Evolutionary conservation across 139 green algal species (phyloP), one percentile per base, ranked within the genome.

Genomic region (Asterochloris erici): DNA sequence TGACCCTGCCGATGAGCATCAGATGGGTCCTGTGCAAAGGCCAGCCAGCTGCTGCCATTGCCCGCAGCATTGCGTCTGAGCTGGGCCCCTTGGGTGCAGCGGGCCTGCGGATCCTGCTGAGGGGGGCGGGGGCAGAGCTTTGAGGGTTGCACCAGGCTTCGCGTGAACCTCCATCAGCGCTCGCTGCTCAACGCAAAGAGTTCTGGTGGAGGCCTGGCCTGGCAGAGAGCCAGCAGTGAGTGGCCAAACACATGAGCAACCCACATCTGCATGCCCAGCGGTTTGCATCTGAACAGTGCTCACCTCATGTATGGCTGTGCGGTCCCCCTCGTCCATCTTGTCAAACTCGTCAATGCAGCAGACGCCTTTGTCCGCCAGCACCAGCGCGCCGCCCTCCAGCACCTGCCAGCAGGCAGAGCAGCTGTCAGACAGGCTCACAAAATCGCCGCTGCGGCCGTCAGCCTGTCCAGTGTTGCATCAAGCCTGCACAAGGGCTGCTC

Each of bases 271-370:
- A 66, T 14, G 21, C 74, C 63, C 14, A 10, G 73, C 26, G 54
- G 1, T n/a, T 61, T 23, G 29, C 14, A 17, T 14, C 24, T 17
- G 70, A 54, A 27, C 70, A 14, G 70, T 76, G 70, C 24, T 87
- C 73, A 98, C 95, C 93, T 99, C 97, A 85, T 99, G 97, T 73
- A 99, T 99, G 76, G 97, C 95, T 12, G 97, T 99, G 17, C 97
- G 89, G 90, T 99, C 97, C 15, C 83, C 84, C 82, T 99, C 97
- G 81, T 99, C 97, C 97, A 99, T 99, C 90, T 99, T 99, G 89
- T 99, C 97, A 89, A 99, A 99, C 91, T 99, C 97, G 78, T 99
- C 97, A 77, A 99, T 99, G 89, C 95, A 98, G 90, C 97, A 99
- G 81, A 99, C 96, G 79, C 97, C 97, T 82, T 94, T 96, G 90